phyloP scores from a whole-genome alignment of 1,284 basidiomycete genomes.

The Vanrija sp. region DNA sequence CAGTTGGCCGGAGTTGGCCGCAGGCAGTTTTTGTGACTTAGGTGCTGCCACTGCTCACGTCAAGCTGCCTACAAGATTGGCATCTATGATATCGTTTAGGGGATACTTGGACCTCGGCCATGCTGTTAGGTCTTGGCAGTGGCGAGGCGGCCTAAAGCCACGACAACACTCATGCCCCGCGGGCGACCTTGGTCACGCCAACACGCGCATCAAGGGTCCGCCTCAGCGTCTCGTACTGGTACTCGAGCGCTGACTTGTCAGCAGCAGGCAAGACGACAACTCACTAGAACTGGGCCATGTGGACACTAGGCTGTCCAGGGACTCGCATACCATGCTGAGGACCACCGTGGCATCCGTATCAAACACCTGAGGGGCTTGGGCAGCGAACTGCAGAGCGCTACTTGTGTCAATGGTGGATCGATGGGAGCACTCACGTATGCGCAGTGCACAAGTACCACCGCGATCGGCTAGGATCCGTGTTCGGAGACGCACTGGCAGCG shows the following conservation, averaged over 20 bases:
- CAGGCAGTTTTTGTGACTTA: neutral
- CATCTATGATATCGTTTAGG: no score
- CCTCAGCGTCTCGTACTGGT: neutral
- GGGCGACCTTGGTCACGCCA: no score
- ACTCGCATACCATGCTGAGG: slow-evolving; percentile 1
- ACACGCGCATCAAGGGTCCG: neutral
- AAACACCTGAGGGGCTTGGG: neutral
- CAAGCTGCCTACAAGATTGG: no score
- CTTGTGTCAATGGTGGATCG: neutral
- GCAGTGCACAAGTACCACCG: slow-evolving; percentile 25
- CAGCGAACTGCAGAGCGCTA: neutral
- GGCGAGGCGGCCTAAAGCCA: no score
- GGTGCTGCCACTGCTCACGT: no score
- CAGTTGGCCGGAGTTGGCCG: slow-evolving; percentile 4
- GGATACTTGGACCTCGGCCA: no score
- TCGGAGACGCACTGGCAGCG: neutral
- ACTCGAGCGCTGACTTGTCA: slow-evolving; percentile 3
- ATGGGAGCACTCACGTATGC: slow-evolving; percentile 11
- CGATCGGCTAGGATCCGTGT: neutral
- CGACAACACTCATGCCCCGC: neutral
- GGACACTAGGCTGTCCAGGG: slow-evolving; percentile 1
- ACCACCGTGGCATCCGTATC: neutral
- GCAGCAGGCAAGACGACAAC: neutral
- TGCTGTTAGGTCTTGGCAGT: no score
- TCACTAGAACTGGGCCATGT: slow-evolving; percentile 10